Base-by-base conservation (phyloP, 2,329 filamentous ascomycete genomes). In the Penicillium sp. region DNA sequence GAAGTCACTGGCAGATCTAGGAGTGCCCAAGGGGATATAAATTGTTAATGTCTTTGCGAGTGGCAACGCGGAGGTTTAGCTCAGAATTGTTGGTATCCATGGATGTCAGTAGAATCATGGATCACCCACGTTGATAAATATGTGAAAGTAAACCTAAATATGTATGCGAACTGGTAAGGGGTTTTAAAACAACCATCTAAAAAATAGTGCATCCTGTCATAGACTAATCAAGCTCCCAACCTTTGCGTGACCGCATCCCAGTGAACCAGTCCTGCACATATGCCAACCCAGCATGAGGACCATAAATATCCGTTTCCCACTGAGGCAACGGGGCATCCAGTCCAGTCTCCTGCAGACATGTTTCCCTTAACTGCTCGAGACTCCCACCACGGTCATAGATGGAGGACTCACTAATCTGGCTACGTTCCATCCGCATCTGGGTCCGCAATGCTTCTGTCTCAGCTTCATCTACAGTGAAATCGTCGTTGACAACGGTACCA, bases 231-330 rank as follows among this genome's bases (percentile, higher is more conserved):
- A 66, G 29, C 27, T 55, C 21, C 61, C 62, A 66, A 1, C 59
- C 61, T 29, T 64, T 61, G 15, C 42, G 48, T 21, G 37, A 19
- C 23, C 55, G 59, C 64, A 65, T 69, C 12, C 46, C 25, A 2
- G 31, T 64, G 61, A 77, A 81, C 79, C 80, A 82, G 0, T 72
- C 60, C 62, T 72, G 71, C 41, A 81, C 78, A 68, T 81, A 82
- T 21, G 70, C 65, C 50, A 79, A 48, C 10, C 70, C 71, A 8
- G 73, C 71, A 67, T 82, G 80, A n/a, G 80, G 78, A 0, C 80
- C 80, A 67, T 81, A 81, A 0, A 75, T 47, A 19, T 77, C 71
- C 19, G 71, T 68, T 45, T 76, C 73, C 79, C 79, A 82, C 61
- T 79, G 79, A 23, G 77, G 75, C 10, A 56, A 65, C 3, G 80